Base-by-base conservation (phyloP, 768 basidiomycete genomes). In the Mycena vitilis region DNA sequence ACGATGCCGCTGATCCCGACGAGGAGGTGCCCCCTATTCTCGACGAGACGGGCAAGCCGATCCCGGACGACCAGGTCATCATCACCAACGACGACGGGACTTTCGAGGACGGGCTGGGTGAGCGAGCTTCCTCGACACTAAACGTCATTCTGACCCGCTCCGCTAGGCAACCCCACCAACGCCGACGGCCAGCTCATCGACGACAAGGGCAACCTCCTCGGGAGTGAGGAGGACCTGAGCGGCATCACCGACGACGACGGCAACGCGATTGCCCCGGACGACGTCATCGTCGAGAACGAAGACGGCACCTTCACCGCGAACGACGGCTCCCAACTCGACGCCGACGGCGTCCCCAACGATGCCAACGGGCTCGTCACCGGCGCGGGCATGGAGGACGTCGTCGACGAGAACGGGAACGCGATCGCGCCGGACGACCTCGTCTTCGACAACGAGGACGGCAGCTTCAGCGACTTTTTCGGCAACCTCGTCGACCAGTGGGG, bases 401-500 rank as follows among this genome's bases (percentile, higher is more conserved):
- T 60, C 37, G 59, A 60, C 59, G 59, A 60, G 59, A 12, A 12
- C 5, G 59, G 59, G 7, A 37, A 47, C 18, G 18, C 59, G 34
- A 60, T 60, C 59, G 59, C 45, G 2, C 45, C 59, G 20, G 59
- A 60, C 10, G 59, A 60, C 25, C 47, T 60, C 18, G 9, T 60
- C 45, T 36, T 60, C 47, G 59, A 60, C 36, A 60, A 60, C 59
- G 59, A 60, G 25, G 59, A 60, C 48, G 59, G 59, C 18, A 48
- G 22, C 18, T 60, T 22, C 47, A 22, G 47, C 45, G 59, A 60
- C 59, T 60, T 60, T 13, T 60, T 60, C 13, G 59, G 59, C 11
- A 60, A 60, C 47, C 44, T 60, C 45, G 59, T 60, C 34, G 59
- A 60, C 47, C 59, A 60, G 59, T 60, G 59, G 59, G 59, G 59